Percentiles rank a stretch among this genome's conserved stretches.
phyloP scores from a whole-genome alignment of 129 eudicot genomes.

The Tagetes patula region DNA sequence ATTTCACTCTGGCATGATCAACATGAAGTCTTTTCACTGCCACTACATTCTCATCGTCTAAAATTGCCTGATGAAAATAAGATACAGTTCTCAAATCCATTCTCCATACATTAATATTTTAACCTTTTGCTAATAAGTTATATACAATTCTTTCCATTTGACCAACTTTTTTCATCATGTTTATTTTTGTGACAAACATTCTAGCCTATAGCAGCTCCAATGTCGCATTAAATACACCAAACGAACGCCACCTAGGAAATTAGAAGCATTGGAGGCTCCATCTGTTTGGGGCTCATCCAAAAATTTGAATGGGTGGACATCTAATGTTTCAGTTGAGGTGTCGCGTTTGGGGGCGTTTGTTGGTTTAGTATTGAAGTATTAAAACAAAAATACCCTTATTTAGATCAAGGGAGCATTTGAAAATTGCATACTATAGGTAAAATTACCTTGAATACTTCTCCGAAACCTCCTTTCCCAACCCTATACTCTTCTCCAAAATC shows the following conservation, averaged over 20 bases:
- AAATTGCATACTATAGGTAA: background rate
- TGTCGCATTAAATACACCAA: too few species aligned
- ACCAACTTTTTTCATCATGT: background rate
- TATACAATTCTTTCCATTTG: background rate
- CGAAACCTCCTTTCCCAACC: constrained; percentile 64
- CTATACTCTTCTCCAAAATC: constrained; percentile 40
- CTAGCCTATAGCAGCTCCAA: too few species aligned
- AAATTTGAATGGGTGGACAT: too few species aligned
- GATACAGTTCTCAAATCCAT: background rate
- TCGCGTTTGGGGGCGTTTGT: too few species aligned
- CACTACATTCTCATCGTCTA: constrained; percentile 44
- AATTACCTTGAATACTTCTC: constrained; percentile 51
- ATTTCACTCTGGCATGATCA: constrained; percentile 30
- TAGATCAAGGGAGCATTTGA: background rate
- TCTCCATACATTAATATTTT: background rate
- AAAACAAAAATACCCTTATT: background rate
- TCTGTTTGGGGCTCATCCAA: too few species aligned
- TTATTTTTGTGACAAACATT: background rate
- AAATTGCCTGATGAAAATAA: constrained; percentile 34
- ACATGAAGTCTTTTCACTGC: constrained; percentile 52
- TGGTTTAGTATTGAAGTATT: too few species aligned
- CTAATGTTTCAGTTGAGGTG: too few species aligned
- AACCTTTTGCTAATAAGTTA: background rate
- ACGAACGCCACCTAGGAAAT: too few species aligned
- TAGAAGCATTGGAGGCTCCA: too few species aligned